These are phyloP conservation scores for Nothophaeocryptopus gaeumannii DNA, from an alignment of 2,329 filamentous ascomycete genomes.

Conservation along the genomic window DNA sequence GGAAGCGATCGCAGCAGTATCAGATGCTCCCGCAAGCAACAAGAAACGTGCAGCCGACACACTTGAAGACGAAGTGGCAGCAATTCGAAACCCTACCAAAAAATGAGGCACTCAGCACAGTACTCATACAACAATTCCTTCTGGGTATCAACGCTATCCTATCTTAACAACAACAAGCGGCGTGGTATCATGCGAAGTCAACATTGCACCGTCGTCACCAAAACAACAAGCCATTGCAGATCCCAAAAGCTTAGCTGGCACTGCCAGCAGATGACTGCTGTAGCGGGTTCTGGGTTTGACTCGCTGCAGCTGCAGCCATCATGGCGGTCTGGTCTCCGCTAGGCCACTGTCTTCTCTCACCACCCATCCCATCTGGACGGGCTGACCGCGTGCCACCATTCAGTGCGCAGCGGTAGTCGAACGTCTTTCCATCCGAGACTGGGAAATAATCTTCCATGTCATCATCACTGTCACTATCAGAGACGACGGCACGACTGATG, in stretches of 20 bases:
- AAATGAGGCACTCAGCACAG: conserved; percentile 10
- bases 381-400: conserved; percentile 42
- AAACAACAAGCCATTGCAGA: conserved; percentile 5
- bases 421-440: conserved; percentile 49
- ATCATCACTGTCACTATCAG: conserved; percentile 80
- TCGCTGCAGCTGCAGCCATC: conserved; percentile 17
- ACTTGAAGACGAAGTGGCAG: conserved; percentile 23
- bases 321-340: conserved; percentile 26
- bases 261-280: conserved; percentile 14
- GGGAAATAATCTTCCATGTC: conserved; percentile 51
- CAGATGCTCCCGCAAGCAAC: conserved; percentile 9
- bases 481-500: conserved; percentile 44
- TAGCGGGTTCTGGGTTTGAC: conserved; percentile 14
- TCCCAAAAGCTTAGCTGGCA: conserved; percentile 3
- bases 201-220: conserved; percentile 5
- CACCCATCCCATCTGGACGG: conserved; percentile 18
- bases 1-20: conserved; percentile 43
- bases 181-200: conserved; percentile 8
- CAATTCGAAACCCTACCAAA: conserved; percentile 21
- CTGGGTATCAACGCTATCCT: conserved; percentile 30
- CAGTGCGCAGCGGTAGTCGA: conserved; percentile 65
- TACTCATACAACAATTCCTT: conserved; percentile 12
- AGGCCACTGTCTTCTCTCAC: conserved; percentile 14
- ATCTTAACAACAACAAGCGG: conserved; percentile 16
- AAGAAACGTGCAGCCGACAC: conserved; percentile 26